Evolutionary conservation across 139 green algal species (phyloP).

Genomic region (Eudorina sp.): DNA sequence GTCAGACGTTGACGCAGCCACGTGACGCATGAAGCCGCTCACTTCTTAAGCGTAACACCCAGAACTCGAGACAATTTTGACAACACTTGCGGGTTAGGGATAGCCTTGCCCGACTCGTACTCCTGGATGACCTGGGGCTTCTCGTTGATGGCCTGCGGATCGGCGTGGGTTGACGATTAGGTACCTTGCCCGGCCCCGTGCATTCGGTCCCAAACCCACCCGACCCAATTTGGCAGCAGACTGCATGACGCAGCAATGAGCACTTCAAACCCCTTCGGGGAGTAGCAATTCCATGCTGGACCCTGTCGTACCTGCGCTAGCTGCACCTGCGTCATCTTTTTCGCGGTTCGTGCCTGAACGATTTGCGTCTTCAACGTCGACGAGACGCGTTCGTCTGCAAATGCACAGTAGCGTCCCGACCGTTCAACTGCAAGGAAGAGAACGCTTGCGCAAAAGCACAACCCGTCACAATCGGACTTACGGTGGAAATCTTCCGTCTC

Average conservation of each 20-base stretch:
- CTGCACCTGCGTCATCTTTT: slow-evolving; percentile 98
- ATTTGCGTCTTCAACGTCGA: slow-evolving; percentile 97
- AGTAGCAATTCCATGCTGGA: background rate
- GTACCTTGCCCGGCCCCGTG: too few species aligned
- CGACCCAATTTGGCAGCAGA: too few species aligned
- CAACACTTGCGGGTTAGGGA: slow-evolving; percentile 94
- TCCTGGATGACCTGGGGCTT: slow-evolving; percentile 97
- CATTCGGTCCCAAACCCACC: too few species aligned
- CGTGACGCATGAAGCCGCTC: too few species aligned
- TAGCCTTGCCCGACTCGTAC: slow-evolving; percentile 96
- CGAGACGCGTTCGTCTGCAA: slow-evolving; percentile 88
- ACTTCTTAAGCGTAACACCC: slow-evolving; percentile 55
- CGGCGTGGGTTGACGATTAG: too few species aligned
- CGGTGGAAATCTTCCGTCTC: slow-evolving; percentile 91
- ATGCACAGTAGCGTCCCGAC: too few species aligned
- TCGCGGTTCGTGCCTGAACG: slow-evolving; percentile 88
- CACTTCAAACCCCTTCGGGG: too few species aligned
- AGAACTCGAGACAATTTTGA: slow-evolving; percentile 92
- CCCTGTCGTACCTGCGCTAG: slow-evolving; percentile 90
- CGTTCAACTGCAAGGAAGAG: too few species aligned
- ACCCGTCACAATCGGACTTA: slow-evolving; percentile 58
- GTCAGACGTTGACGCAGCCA: background rate
- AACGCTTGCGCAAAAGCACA: too few species aligned
- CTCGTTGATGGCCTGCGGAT: slow-evolving; percentile 95
- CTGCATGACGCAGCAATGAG: too few species aligned